Evolutionary conservation across 164 flowering plant species (phyloP).

Genomic region (Taxillus chinensis): DNA sequence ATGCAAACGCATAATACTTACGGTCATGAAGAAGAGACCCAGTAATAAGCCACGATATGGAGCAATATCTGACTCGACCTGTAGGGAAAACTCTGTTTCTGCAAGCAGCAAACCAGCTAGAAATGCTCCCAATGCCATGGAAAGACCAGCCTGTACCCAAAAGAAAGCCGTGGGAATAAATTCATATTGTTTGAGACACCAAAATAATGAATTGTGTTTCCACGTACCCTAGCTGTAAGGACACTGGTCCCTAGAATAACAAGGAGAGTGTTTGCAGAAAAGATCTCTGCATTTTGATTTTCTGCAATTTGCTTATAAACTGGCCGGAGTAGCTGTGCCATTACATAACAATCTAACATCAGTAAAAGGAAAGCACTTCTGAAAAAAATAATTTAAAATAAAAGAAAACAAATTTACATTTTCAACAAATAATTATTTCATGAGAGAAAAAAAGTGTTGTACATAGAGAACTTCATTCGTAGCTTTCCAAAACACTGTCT

Average conservation of each 20-base stretch:
- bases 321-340: constrained; percentile 87
- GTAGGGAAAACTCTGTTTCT: constrained; percentile 97
- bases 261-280: constrained; percentile 94
- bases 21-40: constrained; percentile 99
- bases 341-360: background rate
- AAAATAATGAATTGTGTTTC: constrained; percentile 6
- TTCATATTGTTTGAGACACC: background rate
- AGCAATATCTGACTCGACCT: constrained; percentile 99
- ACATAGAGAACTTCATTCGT: no score
- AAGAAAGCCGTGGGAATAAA: background rate
- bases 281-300: constrained; percentile 97
- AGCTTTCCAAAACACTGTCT: no score
- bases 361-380: no score
- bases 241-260: constrained; percentile 97
- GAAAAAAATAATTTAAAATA: no score
- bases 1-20: constrained; percentile 15
- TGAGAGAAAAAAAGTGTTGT: no score
- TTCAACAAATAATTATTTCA: no score
- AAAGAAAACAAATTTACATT: no score
- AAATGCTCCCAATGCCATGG: constrained; percentile 99
- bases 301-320: constrained; percentile 97
- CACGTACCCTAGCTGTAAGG: constrained; percentile 90
- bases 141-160: constrained; percentile 83
- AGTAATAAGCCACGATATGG: constrained; percentile 98
- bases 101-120: constrained; percentile 99